Evolutionary conservation across 225 moss, liverwort and hornwort genomes (phyloP).

Genomic region (Antitrichia curtipendula): DNA sequence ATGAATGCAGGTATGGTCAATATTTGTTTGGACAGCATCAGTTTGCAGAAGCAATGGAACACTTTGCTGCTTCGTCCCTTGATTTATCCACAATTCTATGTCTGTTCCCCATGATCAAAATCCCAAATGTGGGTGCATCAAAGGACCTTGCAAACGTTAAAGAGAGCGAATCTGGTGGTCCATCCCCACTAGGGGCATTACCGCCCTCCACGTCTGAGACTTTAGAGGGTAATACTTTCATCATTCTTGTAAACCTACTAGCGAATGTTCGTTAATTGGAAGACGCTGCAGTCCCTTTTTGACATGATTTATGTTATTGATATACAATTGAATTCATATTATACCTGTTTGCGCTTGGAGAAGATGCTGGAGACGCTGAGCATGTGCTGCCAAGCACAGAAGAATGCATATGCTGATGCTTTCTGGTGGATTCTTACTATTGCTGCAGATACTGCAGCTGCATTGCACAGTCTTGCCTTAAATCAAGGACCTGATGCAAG

Average conservation of each 20-base stretch:
- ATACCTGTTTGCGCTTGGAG: not conserved
- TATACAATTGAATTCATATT: not conserved
- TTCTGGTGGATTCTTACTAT: not conserved
- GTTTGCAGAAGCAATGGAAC: slow-evolving; percentile 81
- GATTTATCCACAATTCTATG: slow-evolving; percentile 74
- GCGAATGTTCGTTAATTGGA: not conserved
- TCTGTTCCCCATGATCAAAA: slow-evolving; percentile 71
- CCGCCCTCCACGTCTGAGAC: slow-evolving; percentile 28
- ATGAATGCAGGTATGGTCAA: slow-evolving; percentile 65
- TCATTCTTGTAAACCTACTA: not conserved
- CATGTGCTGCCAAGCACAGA: not conserved
- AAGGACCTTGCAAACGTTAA: slow-evolving; percentile 18
- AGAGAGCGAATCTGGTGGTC: slow-evolving; percentile 35
- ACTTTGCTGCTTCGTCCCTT: slow-evolving; percentile 83
- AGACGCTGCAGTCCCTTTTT: not conserved
- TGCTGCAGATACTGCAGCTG: slow-evolving; percentile 33
- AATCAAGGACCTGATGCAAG: slow-evolving; percentile 40
- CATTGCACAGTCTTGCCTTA: slow-evolving; percentile 36
- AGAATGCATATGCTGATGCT: not conserved
- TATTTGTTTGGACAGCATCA: slow-evolving; percentile 76
- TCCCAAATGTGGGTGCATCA: slow-evolving; percentile 30
- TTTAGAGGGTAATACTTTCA: slow-evolving; percentile 25
- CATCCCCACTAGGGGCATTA: slow-evolving; percentile 12
- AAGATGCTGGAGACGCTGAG: not conserved
- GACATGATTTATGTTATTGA: not conserved